These are phyloP conservation scores for Lipomyces sp. DNA, from an alignment of 805 yeast species.

Conservation along the genomic window DNA sequence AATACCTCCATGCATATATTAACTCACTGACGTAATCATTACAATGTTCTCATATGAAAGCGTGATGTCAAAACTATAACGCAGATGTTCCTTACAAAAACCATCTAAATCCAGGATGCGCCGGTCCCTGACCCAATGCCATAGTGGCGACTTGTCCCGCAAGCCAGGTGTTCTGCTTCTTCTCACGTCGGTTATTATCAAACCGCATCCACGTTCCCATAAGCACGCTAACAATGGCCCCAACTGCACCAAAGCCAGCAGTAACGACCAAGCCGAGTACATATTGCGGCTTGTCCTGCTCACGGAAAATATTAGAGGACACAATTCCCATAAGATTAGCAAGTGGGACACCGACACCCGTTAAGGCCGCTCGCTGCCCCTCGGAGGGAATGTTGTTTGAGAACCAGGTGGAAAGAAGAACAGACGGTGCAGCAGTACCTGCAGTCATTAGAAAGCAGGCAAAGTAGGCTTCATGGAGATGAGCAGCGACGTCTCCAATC, in stretches of 20 bases:
- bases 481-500: constrained; percentile 51
- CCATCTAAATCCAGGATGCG: constrained; percentile 55
- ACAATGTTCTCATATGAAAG: no score
- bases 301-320: constrained; percentile 56
- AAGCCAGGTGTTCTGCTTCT: constrained; percentile 48
- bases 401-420: constrained; percentile 57
- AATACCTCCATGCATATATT: neutral
- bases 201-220: constrained; percentile 49
- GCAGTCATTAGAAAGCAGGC: constrained; percentile 56
- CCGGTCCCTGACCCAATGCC: constrained; percentile 53
- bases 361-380: constrained; percentile 53
- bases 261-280: constrained; percentile 56
- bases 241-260: constrained; percentile 54
- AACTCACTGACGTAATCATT: no score
- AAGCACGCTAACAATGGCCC: constrained; percentile 45
- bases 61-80: neutral
- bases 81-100: constrained; percentile 43
- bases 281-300: constrained; percentile 59
- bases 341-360: constrained; percentile 58
- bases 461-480: constrained; percentile 52
- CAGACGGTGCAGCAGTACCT: constrained; percentile 56
- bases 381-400: constrained; percentile 56
- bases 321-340: constrained; percentile 64
- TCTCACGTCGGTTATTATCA: constrained; percentile 53
- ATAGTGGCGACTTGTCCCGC: constrained; percentile 53